Conservation (phyloP, 345 rosid species). For the Lepidium didymum region DNA sequence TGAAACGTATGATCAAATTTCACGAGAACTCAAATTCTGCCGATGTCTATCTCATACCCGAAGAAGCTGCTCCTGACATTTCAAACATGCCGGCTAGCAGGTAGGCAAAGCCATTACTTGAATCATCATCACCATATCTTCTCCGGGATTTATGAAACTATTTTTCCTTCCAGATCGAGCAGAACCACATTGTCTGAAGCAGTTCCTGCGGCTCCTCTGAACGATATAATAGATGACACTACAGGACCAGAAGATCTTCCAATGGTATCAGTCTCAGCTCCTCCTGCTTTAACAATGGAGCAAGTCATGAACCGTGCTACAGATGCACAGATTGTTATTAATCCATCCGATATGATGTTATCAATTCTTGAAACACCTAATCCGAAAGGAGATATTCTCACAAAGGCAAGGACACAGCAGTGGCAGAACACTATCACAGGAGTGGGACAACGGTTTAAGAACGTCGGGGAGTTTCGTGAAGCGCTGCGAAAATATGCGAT, state of each 20-base stretch:
- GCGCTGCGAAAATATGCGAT: conserved; percentile 74
- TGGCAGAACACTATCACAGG: conserved; percentile 95
- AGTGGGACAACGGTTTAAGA: conserved; percentile 80
- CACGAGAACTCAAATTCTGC: conserved; percentile 45
- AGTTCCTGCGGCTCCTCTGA: conserved; percentile 37
- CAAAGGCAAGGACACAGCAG: conserved; percentile 66
- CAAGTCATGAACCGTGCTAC: conserved; percentile 37
- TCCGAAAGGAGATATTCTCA: conserved; percentile 45
- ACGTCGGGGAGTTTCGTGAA: conserved; percentile 85
- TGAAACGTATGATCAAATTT: conserved; percentile 40
- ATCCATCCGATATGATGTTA: conserved; percentile 45
- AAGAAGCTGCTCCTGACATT: conserved; percentile 50
- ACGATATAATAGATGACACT: conserved; percentile 44
- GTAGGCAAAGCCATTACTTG: conserved; percentile 28
- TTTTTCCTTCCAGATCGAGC: conserved; percentile 49
- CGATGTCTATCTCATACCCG: conserved; percentile 58
- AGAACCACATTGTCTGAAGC: conserved; percentile 84
- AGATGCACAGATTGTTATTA: conserved; percentile 35
- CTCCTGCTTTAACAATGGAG: conserved; percentile 39
- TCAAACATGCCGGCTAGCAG: conserved; percentile 86
- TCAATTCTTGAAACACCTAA: conserved; percentile 33
- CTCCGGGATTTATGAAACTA: background rate
- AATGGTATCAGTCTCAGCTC: conserved; percentile 21
- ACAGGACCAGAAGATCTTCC: conserved; percentile 32
- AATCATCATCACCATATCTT: background rate